These are phyloP conservation scores for Dittrichia graveolens DNA, from an alignment of 129 eudicot species.

Conservation along the genomic window DNA sequence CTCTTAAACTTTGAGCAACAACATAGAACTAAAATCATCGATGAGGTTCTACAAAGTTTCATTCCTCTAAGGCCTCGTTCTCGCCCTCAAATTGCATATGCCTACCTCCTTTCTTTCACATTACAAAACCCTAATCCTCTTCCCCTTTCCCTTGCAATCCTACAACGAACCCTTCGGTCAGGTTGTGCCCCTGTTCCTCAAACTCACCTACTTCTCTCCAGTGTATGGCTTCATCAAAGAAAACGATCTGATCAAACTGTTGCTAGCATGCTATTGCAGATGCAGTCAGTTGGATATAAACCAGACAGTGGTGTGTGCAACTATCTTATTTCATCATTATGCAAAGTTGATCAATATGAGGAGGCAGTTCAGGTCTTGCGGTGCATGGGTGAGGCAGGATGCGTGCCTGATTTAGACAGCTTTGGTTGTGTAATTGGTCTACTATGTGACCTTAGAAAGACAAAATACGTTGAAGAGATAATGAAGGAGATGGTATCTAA, in stretches of 20 bases:
- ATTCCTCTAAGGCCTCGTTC: slow-evolving; percentile 62
- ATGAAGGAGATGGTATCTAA: slow-evolving; percentile 66
- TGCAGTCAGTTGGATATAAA: slow-evolving; percentile 66
- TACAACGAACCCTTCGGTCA: slow-evolving; percentile 74
- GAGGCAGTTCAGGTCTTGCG: slow-evolving; percentile 66
- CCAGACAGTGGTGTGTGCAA: slow-evolving; percentile 75
- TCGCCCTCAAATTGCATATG: slow-evolving; percentile 45
- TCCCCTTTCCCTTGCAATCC: slow-evolving; percentile 61
- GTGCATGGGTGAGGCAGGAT: slow-evolving; percentile 63
- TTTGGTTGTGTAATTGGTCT: slow-evolving; percentile 54
- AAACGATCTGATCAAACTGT: slow-evolving; percentile 35
- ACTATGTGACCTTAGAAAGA: slow-evolving; percentile 54
- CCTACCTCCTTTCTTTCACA: slow-evolving; percentile 60
- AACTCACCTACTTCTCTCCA: slow-evolving; percentile 62
- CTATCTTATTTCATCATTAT: slow-evolving; percentile 68
- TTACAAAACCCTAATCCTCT: slow-evolving; percentile 55
- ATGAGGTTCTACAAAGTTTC: slow-evolving; percentile 64
- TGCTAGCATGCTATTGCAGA: slow-evolving; percentile 46
- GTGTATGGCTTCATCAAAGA: slow-evolving; percentile 61
- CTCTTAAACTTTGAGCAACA: slow-evolving; percentile 41
- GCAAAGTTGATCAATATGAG: slow-evolving; percentile 54
- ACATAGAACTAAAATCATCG: slow-evolving; percentile 48
- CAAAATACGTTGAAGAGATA: slow-evolving; percentile 32
- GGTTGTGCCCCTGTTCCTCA: slow-evolving; percentile 74
- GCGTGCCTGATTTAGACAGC: slow-evolving; percentile 76